Evolutionary conservation across 306 rosid genomes (phyloP).

Genomic region (Dryas drummondii): DNA sequence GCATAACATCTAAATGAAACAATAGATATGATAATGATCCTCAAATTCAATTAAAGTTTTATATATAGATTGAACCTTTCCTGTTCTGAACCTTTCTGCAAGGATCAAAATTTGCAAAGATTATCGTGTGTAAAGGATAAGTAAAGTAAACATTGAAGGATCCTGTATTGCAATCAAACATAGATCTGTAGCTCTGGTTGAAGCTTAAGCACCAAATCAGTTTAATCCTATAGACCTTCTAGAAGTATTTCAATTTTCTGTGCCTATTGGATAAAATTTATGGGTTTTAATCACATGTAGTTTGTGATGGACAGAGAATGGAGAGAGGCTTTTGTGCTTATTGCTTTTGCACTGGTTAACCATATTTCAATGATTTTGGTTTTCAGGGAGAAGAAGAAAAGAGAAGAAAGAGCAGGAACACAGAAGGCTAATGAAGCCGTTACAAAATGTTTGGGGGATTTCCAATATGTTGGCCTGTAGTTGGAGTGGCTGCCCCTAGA

Average conservation of each 20-base stretch:
- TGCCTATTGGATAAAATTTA: not conserved
- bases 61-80: conserved; percentile 8
- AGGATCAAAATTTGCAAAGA: not conserved
- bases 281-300: not conserved
- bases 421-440: conserved; percentile 79
- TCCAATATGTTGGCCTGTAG: conserved; percentile 38
- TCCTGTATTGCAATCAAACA: not conserved
- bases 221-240: not conserved
- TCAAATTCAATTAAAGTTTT: not conserved
- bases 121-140: not conserved
- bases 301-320: not conserved
- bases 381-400: conserved; percentile 94
- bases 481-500: conserved; percentile 5
- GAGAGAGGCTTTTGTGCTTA: not conserved
- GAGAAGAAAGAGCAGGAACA: conserved; percentile 75
- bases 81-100: conserved; percentile 1
- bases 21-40: conserved; percentile 7
- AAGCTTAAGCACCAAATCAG: not conserved
- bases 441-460: conserved; percentile 63
- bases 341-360: not conserved
- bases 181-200: not conserved
- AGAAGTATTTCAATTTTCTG: not conserved
- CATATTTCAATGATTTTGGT: conserved; percentile 26
- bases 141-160: not conserved
- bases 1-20: not conserved